Percentiles rank a stretch among this genome's conserved stretches.
These are phyloP conservation scores for Leccinum disarticulatum DNA, from an alignment of 768 basidiomycete species.

Conservation along the genomic window DNA sequence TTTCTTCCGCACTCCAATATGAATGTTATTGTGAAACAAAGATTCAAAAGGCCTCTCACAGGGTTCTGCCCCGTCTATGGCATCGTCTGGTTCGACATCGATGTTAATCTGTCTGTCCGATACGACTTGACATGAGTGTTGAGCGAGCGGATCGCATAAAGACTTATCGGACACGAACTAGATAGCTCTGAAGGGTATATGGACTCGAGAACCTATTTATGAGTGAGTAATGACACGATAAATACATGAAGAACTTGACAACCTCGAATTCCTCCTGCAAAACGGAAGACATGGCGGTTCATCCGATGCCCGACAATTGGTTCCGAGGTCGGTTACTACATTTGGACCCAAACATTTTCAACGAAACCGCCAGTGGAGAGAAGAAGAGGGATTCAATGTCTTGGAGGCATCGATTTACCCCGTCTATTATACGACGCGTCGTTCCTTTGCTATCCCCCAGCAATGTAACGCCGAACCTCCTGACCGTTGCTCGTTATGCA, in stretches of 20 bases:
- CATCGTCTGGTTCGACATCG: slow-evolving; percentile 84
- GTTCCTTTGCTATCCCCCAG: not conserved
- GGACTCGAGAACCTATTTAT: slow-evolving; percentile 79
- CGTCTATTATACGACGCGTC: slow-evolving; percentile 14
- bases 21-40: slow-evolving; percentile 9
- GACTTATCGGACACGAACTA: slow-evolving; percentile 60
- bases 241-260: slow-evolving; percentile 14
- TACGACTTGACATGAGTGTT: slow-evolving; percentile 66
- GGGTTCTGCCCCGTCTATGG: slow-evolving; percentile 56
- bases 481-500: slow-evolving; percentile 8
- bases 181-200: slow-evolving; percentile 94
- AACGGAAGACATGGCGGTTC: slow-evolving; percentile 50
- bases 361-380: not conserved
- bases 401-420: slow-evolving; percentile 18
- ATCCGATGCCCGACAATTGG: slow-evolving; percentile 29
- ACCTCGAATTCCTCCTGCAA: slow-evolving; percentile 93
- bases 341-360: slow-evolving; percentile 16
- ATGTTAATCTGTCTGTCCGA: slow-evolving; percentile 82
- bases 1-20: slow-evolving; percentile 38
- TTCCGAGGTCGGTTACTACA: slow-evolving; percentile 19
- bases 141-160: slow-evolving; percentile 39
- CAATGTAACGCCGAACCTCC: not conserved
- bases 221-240: slow-evolving; percentile 10
- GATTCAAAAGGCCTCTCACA: slow-evolving; percentile 37
- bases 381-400: slow-evolving; percentile 12